Percentiles rank a stretch among this genome's conserved stretches.
Conservation (phyloP, 2,329 filamentous ascomycete species). For the Penicillium expansum region DNA sequence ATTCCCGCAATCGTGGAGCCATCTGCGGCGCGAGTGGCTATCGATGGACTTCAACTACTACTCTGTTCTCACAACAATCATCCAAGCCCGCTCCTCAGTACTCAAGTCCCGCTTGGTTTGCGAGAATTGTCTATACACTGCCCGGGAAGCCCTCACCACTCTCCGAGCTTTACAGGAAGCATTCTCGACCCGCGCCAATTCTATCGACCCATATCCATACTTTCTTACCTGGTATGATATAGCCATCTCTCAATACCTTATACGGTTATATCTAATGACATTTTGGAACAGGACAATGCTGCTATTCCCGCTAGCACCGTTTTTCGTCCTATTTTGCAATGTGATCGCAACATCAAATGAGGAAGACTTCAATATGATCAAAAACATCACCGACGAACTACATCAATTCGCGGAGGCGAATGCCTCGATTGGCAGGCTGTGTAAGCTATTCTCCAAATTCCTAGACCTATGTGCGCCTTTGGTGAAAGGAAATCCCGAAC, state of each 20-base stretch:
- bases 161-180: conserved; percentile 19
- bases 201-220: conserved; percentile 21
- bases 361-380: conserved; percentile 24
- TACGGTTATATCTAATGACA: not conserved
- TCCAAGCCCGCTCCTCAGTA: conserved; percentile 22
- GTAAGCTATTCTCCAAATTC: conserved; percentile 23
- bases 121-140: conserved; percentile 24
- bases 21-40: conserved; percentile 18
- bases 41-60: conserved; percentile 27
- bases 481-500: conserved; percentile 8
- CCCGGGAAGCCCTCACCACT: conserved; percentile 19
- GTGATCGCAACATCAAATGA: conserved; percentile 24
- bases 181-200: conserved; percentile 13
- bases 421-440: conserved; percentile 22
- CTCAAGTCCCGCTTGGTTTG: conserved; percentile 25
- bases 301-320: conserved; percentile 20
- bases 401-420: conserved; percentile 22
- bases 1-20: conserved; percentile 14
- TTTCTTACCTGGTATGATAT: conserved; percentile 22
- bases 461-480: conserved; percentile 21
- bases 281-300: conserved; percentile 21
- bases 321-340: conserved; percentile 26
- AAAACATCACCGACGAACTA: conserved; percentile 22
- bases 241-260: not conserved
- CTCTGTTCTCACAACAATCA: conserved; percentile 22